Evolutionary conservation across 768 basidiomycete species (phyloP).

Genomic region (Crepidotus variabilis): DNA sequence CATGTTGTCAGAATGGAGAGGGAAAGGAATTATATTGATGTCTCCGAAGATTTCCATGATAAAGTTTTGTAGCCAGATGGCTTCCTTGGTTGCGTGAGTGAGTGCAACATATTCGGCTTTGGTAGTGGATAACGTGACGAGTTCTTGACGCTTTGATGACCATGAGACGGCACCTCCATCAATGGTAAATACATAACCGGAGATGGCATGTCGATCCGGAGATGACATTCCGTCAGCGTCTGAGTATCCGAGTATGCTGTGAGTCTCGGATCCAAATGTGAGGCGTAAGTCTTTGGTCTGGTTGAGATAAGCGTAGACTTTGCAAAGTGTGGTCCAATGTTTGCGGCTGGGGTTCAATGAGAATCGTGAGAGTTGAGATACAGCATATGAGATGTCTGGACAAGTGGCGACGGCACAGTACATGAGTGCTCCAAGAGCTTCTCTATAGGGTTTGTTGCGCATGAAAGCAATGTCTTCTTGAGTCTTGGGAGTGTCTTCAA

Average conservation of each 20-base stretch:
- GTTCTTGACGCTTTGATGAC: neutral
- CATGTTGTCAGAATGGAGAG: neutral
- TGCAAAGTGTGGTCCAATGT: slow-evolving; percentile 26
- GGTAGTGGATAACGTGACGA: neutral
- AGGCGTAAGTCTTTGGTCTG: slow-evolving; percentile 8
- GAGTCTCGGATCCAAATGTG: neutral
- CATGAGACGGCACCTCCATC: neutral
- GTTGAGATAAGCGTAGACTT: slow-evolving; percentile 15
- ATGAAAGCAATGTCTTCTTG: neutral
- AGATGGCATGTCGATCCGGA: neutral
- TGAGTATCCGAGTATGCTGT: neutral
- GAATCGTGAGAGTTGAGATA: slow-evolving; percentile 22
- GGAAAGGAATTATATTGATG: neutral
- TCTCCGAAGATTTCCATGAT: neutral
- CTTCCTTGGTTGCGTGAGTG: neutral
- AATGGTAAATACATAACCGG: neutral
- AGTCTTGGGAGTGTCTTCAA: neutral
- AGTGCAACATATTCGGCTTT: neutral
- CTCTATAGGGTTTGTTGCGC: slow-evolving; percentile 10
- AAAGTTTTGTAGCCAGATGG: too few species aligned
- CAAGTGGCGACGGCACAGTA: slow-evolving; percentile 20
- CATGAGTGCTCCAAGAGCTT: slow-evolving; percentile 29
- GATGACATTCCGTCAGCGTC: neutral
- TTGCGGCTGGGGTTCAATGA: slow-evolving; percentile 19
- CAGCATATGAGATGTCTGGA: slow-evolving; percentile 14